Evolutionary conservation across 2,329 filamentous ascomycete genomes (phyloP).

Genomic region (Pseudopyricularia cyperi): DNA sequence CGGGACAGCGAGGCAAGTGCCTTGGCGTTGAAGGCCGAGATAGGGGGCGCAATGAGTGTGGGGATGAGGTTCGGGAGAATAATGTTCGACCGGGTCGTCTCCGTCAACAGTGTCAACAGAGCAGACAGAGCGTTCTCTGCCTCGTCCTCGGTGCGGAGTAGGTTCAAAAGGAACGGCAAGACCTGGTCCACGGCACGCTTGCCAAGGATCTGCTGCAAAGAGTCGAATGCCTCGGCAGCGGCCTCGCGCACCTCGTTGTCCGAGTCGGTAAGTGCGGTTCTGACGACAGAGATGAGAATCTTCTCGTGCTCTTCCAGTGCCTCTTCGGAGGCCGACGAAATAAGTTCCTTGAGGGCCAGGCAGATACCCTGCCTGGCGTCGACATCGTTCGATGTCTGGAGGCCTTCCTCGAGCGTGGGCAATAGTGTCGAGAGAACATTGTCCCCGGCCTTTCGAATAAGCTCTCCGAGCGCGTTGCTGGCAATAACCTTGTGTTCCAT

Average conservation of each 20-base stretch:
- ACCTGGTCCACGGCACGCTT: slow-evolving; percentile 94
- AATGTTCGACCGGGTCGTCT: slow-evolving; percentile 86
- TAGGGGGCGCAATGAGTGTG: slow-evolving; percentile 78
- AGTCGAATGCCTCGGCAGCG: slow-evolving; percentile 93
- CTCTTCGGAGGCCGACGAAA: slow-evolving; percentile 76
- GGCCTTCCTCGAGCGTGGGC: slow-evolving; percentile 82
- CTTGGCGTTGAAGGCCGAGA: slow-evolving; percentile 88
- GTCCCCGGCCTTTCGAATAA: slow-evolving; percentile 94
- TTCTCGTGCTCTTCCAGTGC: slow-evolving; percentile 90
- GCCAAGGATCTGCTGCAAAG: slow-evolving; percentile 82
- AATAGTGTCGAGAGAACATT: slow-evolving; percentile 77
- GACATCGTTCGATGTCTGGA: slow-evolving; percentile 76
- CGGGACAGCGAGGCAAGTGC: slow-evolving; percentile 85
- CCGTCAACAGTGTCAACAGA: slow-evolving; percentile 84
- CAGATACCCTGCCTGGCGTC: slow-evolving; percentile 97
- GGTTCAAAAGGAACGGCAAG: slow-evolving; percentile 76
- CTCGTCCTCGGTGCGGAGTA: slow-evolving; percentile 74
- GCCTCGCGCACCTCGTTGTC: slow-evolving; percentile 87
- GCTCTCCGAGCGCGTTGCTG: slow-evolving; percentile 87
- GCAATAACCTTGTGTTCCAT: slow-evolving; percentile 99
- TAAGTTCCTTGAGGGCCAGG: slow-evolving; percentile 86
- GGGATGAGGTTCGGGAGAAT: slow-evolving; percentile 94
- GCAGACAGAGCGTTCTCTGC: slow-evolving; percentile 89
- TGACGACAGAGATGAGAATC: slow-evolving; percentile 85
- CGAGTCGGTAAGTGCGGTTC: slow-evolving; percentile 80